These are phyloP conservation scores for Fistulifera pelliculosa DNA, from an alignment of 108 stramenopile species.

Conservation along the genomic window DNA sequence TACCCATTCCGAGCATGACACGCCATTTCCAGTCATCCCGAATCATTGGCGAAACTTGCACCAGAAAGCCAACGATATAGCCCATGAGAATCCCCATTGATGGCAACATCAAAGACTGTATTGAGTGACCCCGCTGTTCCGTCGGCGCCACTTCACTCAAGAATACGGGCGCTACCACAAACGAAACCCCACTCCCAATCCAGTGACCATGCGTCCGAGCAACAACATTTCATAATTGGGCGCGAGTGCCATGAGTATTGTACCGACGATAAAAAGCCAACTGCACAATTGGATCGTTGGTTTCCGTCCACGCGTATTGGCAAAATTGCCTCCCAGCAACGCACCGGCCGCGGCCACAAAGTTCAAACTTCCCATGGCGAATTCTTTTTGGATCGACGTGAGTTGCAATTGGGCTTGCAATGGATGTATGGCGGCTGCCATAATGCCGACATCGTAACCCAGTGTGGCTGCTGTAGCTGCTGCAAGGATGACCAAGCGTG, in stretches of 20 bases:
- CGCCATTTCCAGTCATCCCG: constrained; percentile 14
- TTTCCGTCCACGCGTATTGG: constrained; percentile 18
- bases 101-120: constrained; percentile 25
- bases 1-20: constrained; percentile 16
- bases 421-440: constrained; percentile 25
- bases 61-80: constrained; percentile 17
- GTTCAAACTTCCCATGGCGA: constrained; percentile 24
- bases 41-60: constrained; percentile 11
- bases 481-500: constrained; percentile 8
- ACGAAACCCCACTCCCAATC: constrained; percentile 24
- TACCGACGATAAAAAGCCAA: constrained; percentile 21
- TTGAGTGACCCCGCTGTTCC: constrained; percentile 16
- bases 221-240: constrained; percentile 8
- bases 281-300: constrained; percentile 11
- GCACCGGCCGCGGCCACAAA: constrained; percentile 23
- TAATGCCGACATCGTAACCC: constrained; percentile 30
- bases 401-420: constrained; percentile 13
- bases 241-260: constrained; percentile 16
- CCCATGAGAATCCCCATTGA: constrained; percentile 29
- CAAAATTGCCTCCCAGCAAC: constrained; percentile 17
- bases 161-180: constrained; percentile 19
- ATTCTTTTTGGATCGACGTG: constrained; percentile 17
- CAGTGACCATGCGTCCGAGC: constrained; percentile 19
- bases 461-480: constrained; percentile 26
- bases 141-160: constrained; percentile 20